A percentile compares a stretch with the other conserved stretches of the same genome.
Evolutionary conservation across 1,139 yeast species (phyloP).

Genomic region (Taphrina wiesneri): DNA sequence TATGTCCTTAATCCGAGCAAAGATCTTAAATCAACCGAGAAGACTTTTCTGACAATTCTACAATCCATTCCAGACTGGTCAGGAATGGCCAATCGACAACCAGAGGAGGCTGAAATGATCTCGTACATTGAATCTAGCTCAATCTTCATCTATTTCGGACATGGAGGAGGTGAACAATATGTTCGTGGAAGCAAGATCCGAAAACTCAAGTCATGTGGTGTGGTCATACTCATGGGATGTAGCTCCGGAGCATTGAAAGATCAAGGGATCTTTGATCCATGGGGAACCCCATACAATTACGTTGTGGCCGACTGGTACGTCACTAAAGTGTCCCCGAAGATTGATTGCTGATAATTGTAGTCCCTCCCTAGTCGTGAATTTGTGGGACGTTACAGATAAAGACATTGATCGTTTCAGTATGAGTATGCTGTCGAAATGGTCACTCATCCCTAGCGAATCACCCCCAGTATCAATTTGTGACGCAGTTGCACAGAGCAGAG

Average conservation of each 20-base stretch:
- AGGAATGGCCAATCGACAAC: slow-evolving; percentile 53
- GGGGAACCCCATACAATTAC: slow-evolving; percentile 76
- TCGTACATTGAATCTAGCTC: slow-evolving; percentile 50
- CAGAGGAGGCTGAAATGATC: slow-evolving; percentile 57
- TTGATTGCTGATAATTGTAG: background rate
- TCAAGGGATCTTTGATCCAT: slow-evolving; percentile 66
- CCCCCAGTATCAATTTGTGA: slow-evolving; percentile 46
- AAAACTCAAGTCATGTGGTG: slow-evolving; percentile 55
- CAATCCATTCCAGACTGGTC: slow-evolving; percentile 41
- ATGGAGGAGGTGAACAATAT: slow-evolving; percentile 92
- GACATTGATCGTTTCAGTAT: slow-evolving; percentile 79
- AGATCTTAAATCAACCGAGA: slow-evolving; percentile 71
- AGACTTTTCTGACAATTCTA: slow-evolving; percentile 56
- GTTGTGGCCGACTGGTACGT: slow-evolving; percentile 63
- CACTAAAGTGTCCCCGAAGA: background rate
- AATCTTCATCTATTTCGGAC: slow-evolving; percentile 78
- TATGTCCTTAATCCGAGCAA: slow-evolving; percentile 80
- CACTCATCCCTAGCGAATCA: slow-evolving; percentile 55
- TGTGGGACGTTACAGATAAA: slow-evolving; percentile 97
- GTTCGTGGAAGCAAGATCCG: slow-evolving; percentile 57
- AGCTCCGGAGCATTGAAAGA: slow-evolving; percentile 70
- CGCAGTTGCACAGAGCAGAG: slow-evolving; percentile 62
- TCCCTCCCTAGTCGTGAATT: slow-evolving; percentile 77
- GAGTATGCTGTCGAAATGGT: slow-evolving; percentile 39
- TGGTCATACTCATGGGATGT: slow-evolving; percentile 83